These are phyloP conservation scores for Periconia macrospinosa DNA, from an alignment of 2,329 filamentous ascomycete genomes.

Conservation along the genomic window DNA sequence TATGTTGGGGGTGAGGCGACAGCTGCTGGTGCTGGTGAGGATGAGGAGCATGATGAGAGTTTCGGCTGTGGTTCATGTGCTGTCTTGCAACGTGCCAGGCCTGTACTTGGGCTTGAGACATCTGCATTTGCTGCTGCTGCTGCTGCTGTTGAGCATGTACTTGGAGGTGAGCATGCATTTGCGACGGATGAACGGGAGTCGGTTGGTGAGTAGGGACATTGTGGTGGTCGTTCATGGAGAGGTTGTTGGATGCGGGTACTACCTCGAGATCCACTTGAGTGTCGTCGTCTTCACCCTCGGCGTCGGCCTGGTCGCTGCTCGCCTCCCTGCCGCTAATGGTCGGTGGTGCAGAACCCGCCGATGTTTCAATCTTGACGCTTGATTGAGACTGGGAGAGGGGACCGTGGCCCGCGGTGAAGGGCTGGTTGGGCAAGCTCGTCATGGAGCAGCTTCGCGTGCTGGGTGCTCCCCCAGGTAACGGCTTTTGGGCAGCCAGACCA, in stretches of 20 bases:
- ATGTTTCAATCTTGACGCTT: constrained; percentile 20
- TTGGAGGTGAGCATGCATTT: constrained; percentile 26
- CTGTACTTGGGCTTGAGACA: constrained; percentile 25
- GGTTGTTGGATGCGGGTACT: constrained; percentile 28
- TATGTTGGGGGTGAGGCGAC: constrained; percentile 25
- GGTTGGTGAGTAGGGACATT: constrained; percentile 31
- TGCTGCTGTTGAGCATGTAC: constrained; percentile 31
- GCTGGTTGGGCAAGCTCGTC: constrained; percentile 29
- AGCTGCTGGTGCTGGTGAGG: constrained; percentile 29
- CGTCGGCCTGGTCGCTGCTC: constrained; percentile 34
- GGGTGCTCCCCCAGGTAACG: constrained; percentile 22
- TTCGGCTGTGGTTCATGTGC: constrained; percentile 41
- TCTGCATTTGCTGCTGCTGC: constrained; percentile 25
- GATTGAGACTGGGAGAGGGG: constrained; percentile 10
- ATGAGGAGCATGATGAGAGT: constrained; percentile 32
- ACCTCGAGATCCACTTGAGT: constrained; percentile 34
- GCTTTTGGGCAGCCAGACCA: constrained; percentile 41
- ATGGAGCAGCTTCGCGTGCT: constrained; percentile 32
- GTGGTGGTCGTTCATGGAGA: constrained; percentile 11
- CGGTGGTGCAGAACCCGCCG: constrained; percentile 34
- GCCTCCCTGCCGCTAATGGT: constrained; percentile 29
- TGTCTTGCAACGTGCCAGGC: constrained; percentile 39
- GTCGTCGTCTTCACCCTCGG: constrained; percentile 42
- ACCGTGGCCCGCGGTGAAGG: constrained; percentile 20
- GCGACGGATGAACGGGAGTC: constrained; percentile 32